phyloP scores from a whole-genome alignment of 345 rosid species.

The Kernera saxatilis region DNA sequence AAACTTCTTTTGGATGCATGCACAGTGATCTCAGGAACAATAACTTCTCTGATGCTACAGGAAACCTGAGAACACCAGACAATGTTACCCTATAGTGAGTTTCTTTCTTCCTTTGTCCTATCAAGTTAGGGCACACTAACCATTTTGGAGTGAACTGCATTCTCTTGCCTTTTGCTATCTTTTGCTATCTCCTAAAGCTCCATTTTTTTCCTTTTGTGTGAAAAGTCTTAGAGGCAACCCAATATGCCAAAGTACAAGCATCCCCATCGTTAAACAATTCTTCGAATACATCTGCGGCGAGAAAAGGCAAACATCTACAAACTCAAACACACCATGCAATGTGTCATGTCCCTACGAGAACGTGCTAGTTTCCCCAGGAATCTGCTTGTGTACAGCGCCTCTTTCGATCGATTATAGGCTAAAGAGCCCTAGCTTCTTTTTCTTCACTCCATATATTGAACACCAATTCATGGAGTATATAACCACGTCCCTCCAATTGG shows the following conservation, averaged over 20 bases:
- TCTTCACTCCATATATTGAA: conserved; percentile 48
- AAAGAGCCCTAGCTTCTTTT: conserved; percentile 84
- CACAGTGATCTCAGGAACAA: conserved; percentile 85
- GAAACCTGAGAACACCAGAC: conserved; percentile 49
- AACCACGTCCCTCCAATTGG: conserved; percentile 44
- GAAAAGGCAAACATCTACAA: conserved; percentile 17
- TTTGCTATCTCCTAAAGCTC: background rate
- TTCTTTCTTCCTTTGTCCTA: background rate
- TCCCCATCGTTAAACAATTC: conserved; percentile 22
- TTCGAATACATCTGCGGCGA: conserved; percentile 41
- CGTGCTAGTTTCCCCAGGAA: conserved; percentile 45
- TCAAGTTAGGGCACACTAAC: background rate
- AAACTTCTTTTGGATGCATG: conserved; percentile 22
- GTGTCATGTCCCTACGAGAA: conserved; percentile 48
- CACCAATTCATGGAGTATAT: conserved; percentile 43
- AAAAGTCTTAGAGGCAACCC: conserved; percentile 80
- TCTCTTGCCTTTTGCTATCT: background rate
- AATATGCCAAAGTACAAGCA: conserved; percentile 48
- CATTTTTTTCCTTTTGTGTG: background rate
- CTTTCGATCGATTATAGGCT: conserved; percentile 70
- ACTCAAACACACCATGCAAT: conserved; percentile 19
- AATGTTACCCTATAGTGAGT: conserved; percentile 72
- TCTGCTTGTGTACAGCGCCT: conserved; percentile 74
- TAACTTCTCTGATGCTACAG: conserved; percentile 47
- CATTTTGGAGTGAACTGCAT: too few relatives aligned